Evolutionary conservation across 805 yeast species (phyloP), one percentile per base, ranked within the genome.

Genomic region (Kodamaea hsintzibuensis): DNA sequence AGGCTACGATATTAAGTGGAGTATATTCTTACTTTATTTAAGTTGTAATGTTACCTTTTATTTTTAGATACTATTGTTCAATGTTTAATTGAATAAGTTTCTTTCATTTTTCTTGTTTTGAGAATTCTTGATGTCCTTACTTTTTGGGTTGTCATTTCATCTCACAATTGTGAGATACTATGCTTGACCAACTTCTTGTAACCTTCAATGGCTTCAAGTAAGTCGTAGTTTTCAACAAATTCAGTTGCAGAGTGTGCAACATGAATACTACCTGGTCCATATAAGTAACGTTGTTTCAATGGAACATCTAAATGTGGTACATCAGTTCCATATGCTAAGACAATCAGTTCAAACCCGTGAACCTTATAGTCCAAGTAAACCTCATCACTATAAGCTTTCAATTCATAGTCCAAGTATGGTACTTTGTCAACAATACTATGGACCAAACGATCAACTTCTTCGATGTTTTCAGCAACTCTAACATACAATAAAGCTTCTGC

Each of bases 261-360:
- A 35, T 70, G 73, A 48, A 85, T 84, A 1, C 84, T 69, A 2
- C 91, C 91, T 2, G 90, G 89, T 0, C 90, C 91, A 59, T 83
- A 85, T 7, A 85, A 67, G 60, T 82, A 85, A 60, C 82, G 71
- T 53, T 71, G 57, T 22, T 61, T 50, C 42, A 70, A 55, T 7
- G 59, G 59, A 4, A 61, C 56, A 2, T 43, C 46, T 45, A 73
- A 62, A 51, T 67, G 60, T 1, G 75, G 75, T 16, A 71, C 62
- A 51, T 71, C 74, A 1, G 87, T 82, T 19, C 77, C 74, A 60
- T 81, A 82, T 0, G 84, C 80, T 56, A 79, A 66, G 5, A 78
- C 69, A 16, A 74, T 68, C 13, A 74, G 69, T 2, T 85, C 88
- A 59, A 86, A 86, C 0, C 89, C 90, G n/a, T 84, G 82, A 5